Conservation (phyloP, 2,329 filamentous ascomycete species). For the Microthyrium microscopicum region DNA sequence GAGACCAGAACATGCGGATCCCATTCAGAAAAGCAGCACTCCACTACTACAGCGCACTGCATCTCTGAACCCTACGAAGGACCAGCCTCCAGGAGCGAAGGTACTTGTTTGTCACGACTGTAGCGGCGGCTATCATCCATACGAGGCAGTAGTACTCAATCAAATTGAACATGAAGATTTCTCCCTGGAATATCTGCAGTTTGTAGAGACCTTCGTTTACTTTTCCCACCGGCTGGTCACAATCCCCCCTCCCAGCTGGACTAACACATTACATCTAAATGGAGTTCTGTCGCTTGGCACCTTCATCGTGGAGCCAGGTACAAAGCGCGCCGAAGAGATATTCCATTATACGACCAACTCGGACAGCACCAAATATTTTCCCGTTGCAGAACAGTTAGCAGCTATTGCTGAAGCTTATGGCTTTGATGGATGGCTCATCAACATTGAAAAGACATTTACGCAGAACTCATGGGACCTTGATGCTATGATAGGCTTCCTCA, state of each 20-base stretch:
- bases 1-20: slow-evolving; percentile 17
- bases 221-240: slow-evolving; percentile 31
- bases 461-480: slow-evolving; percentile 15
- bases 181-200: slow-evolving; percentile 29
- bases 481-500: slow-evolving; percentile 21
- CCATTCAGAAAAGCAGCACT: too few species aligned
- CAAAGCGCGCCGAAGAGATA: slow-evolving; percentile 7
- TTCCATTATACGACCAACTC: too few species aligned
- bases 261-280: slow-evolving; percentile 29
- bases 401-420: slow-evolving; percentile 23
- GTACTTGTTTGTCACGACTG: too few species aligned
- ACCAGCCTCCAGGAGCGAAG: too few species aligned
- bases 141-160: too few species aligned
- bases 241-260: slow-evolving; percentile 29
- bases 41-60: too few species aligned
- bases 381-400: slow-evolving; percentile 22
- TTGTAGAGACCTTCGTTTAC: slow-evolving; percentile 28
- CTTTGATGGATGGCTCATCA: slow-evolving; percentile 32
- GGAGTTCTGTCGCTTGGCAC: slow-evolving; percentile 28
- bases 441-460: slow-evolving; percentile 28
- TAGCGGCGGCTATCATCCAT: too few species aligned
- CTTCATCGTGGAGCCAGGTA: slow-evolving; percentile 22
- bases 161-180: too few species aligned
- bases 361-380: slow-evolving; percentile 12
- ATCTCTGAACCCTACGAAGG: too few species aligned